Evolutionary conservation across 2,329 filamentous ascomycete genomes (phyloP).

Genomic region (Boeremia lycopersici): DNA sequence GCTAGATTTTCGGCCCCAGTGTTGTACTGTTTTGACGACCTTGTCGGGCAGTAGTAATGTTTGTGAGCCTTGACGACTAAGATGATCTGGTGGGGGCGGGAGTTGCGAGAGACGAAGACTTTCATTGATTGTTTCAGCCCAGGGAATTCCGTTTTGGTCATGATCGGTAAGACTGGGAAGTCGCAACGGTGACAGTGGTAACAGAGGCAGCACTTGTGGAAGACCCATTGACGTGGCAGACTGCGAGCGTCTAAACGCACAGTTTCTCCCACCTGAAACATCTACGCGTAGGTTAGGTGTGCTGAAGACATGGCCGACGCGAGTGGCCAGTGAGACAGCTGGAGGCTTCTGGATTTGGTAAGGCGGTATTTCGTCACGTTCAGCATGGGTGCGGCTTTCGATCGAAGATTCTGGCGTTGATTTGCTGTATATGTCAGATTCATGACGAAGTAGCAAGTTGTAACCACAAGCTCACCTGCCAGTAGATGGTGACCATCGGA

Average conservation of each 20-base stretch:
- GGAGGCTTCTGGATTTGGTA: conserved; percentile 32
- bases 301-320: conserved; percentile 36
- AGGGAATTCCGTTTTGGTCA: conserved; percentile 31
- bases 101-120: conserved; percentile 41
- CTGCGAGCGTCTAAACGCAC: conserved; percentile 37
- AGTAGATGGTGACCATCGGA: conserved; percentile 41
- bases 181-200: conserved; percentile 30
- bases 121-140: conserved; percentile 36
- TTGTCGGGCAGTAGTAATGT: conserved; percentile 2
- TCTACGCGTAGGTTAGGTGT: conserved; percentile 37
- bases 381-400: conserved; percentile 19
- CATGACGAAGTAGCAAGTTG: not conserved
- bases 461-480: conserved; percentile 26
- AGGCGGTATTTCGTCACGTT: conserved; percentile 18
- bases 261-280: conserved; percentile 20
- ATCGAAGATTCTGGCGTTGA: conserved; percentile 33
- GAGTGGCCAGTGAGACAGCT: conserved; percentile 21
- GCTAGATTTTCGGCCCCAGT: not conserved
- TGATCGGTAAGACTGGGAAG: conserved; percentile 36
- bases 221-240: conserved; percentile 37
- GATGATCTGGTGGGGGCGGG: conserved; percentile 23
- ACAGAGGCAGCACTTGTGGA: conserved; percentile 24
- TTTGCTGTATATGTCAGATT: conserved; percentile 31
- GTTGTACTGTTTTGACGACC: not conserved
- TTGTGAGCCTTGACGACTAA: conserved; percentile 20